Percentiles rank a stretch among this genome's conserved stretches.
Conservation (phyloP, 441 rosid genomes). For the Daphne laureola region DNA sequence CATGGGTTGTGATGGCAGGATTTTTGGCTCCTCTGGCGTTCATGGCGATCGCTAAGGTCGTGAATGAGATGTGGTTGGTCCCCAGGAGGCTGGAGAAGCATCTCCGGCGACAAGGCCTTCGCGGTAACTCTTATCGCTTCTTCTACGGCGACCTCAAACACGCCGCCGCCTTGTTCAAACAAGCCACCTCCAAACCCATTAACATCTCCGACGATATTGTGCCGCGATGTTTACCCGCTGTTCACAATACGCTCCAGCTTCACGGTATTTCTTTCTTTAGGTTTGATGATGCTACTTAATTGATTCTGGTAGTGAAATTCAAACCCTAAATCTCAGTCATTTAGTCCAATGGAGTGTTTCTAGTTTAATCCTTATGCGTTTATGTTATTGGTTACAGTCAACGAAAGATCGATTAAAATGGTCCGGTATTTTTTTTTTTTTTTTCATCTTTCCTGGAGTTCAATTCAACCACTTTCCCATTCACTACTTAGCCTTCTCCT, state of each 20-base stretch:
- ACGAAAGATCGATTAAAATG: too few species aligned
- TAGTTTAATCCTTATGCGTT: neutral
- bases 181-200: slow-evolving; percentile 16
- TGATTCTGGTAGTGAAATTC: too few species aligned
- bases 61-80: slow-evolving; percentile 22
- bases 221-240: slow-evolving; percentile 12
- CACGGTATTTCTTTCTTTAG: slow-evolving; percentile 3
- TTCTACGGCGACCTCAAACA: slow-evolving; percentile 19
- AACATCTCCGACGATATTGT: slow-evolving; percentile 12
- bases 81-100: slow-evolving; percentile 23
- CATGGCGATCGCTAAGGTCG: slow-evolving; percentile 5
- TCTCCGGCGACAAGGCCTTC: slow-evolving; percentile 22
- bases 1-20: too few species aligned
- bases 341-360: too few species aligned
- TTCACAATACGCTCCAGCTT: slow-evolving; percentile 1
- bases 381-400: too few species aligned
- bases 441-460: too few species aligned
- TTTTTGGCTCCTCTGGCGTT: too few species aligned
- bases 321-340: too few species aligned
- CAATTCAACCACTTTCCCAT: too few species aligned
- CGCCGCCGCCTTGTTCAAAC: neutral
- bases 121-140: slow-evolving; percentile 17
- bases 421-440: too few species aligned
- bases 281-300: too few species aligned
- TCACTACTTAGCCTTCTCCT: too few species aligned